phyloP scores from a whole-genome alignment of 1,284 basidiomycete species.

The Hypsizygus ulmarius region DNA sequence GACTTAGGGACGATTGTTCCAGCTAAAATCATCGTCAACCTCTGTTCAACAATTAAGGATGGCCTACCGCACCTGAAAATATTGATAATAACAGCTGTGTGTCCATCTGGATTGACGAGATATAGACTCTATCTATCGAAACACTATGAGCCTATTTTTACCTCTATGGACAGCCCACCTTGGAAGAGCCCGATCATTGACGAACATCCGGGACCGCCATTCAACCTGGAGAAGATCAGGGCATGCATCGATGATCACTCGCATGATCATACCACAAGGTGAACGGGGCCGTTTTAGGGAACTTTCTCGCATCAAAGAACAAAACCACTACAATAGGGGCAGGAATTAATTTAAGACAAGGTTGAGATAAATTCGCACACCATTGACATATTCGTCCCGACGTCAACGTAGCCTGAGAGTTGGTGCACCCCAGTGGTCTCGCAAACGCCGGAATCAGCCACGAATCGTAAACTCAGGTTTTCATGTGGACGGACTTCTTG shows the following conservation, averaged over 20 bases:
- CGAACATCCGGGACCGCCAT: slow-evolving; percentile 61
- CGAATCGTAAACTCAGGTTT: slow-evolving; percentile 44
- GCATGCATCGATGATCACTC: slow-evolving; percentile 3
- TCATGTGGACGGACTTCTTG: slow-evolving; percentile 2
- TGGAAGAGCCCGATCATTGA: slow-evolving; percentile 69
- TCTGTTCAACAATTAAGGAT: background rate
- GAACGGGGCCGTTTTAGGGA: slow-evolving; percentile 60
- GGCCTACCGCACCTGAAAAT: slow-evolving; percentile 42
- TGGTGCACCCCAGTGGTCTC: slow-evolving; percentile 70
- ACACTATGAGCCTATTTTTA: slow-evolving; percentile 14
- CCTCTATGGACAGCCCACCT: slow-evolving; percentile 30
- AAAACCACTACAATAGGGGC: slow-evolving; percentile 53
- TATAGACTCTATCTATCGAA: slow-evolving; percentile 58
- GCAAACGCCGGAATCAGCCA: slow-evolving; percentile 67
- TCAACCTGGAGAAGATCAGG: slow-evolving; percentile 37
- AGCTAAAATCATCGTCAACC: slow-evolving; percentile 36
- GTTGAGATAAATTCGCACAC: slow-evolving; percentile 30
- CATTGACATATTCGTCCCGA: slow-evolving; percentile 61
- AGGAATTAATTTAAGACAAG: background rate
- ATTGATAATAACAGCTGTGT: slow-evolving; percentile 50
- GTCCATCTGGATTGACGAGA: slow-evolving; percentile 49
- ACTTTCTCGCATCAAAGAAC: slow-evolving; percentile 65
- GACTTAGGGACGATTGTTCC: slow-evolving; percentile 49
- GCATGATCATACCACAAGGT: slow-evolving; percentile 52
- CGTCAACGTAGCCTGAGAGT: slow-evolving; percentile 65